These are phyloP conservation scores for Pezicula neosporulosa DNA, from an alignment of 2,329 filamentous ascomycete species.

Conservation along the genomic window DNA sequence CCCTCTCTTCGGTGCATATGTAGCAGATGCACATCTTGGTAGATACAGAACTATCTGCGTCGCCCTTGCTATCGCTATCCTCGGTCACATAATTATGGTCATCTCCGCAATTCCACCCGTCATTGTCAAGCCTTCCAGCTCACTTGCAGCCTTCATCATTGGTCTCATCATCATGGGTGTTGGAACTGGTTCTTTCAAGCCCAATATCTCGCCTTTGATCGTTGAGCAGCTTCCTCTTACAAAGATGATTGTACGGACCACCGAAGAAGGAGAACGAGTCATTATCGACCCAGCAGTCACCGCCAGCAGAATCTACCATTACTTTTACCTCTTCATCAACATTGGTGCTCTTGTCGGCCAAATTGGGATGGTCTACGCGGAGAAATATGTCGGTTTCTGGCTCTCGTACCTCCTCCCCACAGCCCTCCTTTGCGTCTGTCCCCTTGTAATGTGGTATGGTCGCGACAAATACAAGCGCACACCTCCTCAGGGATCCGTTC, in stretches of 20 bases:
- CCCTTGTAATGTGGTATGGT: conserved; percentile 55
- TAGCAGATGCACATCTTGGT: conserved; percentile 64
- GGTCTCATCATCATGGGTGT: conserved; percentile 64
- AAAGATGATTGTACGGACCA: conserved; percentile 44
- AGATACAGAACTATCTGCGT: conserved; percentile 60
- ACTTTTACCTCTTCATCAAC: conserved; percentile 72
- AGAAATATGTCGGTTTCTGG: conserved; percentile 76
- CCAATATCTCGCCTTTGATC: conserved; percentile 63
- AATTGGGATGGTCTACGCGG: conserved; percentile 68
- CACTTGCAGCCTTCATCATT: conserved; percentile 57
- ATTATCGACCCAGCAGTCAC: conserved; percentile 59
- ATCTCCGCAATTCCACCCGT: conserved; percentile 58
- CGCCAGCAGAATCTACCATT: conserved; percentile 58
- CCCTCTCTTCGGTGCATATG: conserved; percentile 47
- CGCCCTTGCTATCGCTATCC: conserved; percentile 45
- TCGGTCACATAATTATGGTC: conserved; percentile 63
- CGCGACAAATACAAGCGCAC: conserved; percentile 57
- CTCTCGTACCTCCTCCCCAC: conserved; percentile 67
- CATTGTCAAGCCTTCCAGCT: conserved; percentile 47
- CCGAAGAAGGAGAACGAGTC: conserved; percentile 52
- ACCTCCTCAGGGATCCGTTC: conserved; percentile 69
- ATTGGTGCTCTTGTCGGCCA: conserved; percentile 56
- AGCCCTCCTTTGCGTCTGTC: conserved; percentile 58
- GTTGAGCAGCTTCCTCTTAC: conserved; percentile 57
- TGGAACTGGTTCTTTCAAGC: conserved; percentile 70